Base-by-base conservation (phyloP, 768 basidiomycete genomes). In the Phylloporus scabripes region DNA sequence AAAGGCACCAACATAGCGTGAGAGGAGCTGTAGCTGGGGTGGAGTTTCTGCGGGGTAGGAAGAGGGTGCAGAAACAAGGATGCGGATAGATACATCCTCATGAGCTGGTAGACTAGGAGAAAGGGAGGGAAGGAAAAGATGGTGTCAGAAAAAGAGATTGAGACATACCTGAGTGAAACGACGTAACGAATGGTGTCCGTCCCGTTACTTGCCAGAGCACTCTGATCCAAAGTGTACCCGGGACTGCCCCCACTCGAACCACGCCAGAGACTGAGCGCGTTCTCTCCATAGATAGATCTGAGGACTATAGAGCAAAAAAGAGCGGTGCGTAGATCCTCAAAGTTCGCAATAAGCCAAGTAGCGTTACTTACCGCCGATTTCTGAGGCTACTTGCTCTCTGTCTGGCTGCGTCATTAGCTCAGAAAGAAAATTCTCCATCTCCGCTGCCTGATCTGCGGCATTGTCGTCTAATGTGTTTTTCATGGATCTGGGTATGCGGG, bases 11-110 rank as follows among this genome's bases (percentile, higher is more conserved):
- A 94, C 69, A 66, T 93, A 94, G 20, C 81, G 81, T 3, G 89
- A 92, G 23, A 92, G 77, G 0, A 92, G 80, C 60, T 92, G 92
- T 0, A 93, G 73, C 58, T 91, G 88, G 1, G 92, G 91, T 2
- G 89, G 80, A 0, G 80, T 75, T 2, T 74, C 67, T 1, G 75
- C 62, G 0, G 92, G 92, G 61, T 94, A 94, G 24, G 62, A 66
- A 26, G 61, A 60, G 7, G 80, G 76, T 3, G 85, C 65, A 10
- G 82, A 82, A 32, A 87, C 78, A 6, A 84, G 71, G 32, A 83
- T 57, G 45, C 74, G 74, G 40, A 82, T 66, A 6, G 75, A 67
- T 24, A 81, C 60, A 15, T 75, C 72, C 54, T 80, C 78, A 50
- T 80, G 70, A 42, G 79, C 70, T 50, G 75, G 70, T 55, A 83